Conservation (phyloP, 164 flowering plant species). For the Chloranthus sessilifolius region DNA sequence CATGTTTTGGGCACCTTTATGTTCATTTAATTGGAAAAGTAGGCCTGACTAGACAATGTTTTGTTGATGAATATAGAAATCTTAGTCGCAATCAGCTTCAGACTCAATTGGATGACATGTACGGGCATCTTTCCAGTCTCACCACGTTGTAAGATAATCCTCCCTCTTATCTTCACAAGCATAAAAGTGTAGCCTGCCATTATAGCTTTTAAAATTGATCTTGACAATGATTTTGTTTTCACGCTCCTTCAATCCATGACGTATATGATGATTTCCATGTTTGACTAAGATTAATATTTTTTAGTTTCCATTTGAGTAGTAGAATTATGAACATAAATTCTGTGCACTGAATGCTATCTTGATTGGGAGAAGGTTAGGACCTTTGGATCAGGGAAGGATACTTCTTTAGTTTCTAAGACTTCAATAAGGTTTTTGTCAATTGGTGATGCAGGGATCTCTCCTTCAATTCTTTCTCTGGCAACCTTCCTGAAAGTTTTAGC, state of each 20-base stretch:
- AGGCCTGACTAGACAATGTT: not conserved
- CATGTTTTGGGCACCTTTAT: not conserved
- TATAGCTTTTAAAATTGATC: too few species aligned
- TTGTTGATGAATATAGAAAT: slow-evolving; percentile 39
- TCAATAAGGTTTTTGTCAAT: too few species aligned
- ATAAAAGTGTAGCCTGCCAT: not conserved
- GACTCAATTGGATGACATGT: slow-evolving; percentile 44
- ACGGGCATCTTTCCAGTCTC: slow-evolving; percentile 52
- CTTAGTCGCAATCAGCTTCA: slow-evolving; percentile 71
- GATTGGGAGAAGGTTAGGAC: too few species aligned
- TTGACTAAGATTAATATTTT: not conserved
- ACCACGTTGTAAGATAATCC: slow-evolving; percentile 57
- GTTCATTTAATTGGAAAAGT: not conserved
- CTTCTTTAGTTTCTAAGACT: too few species aligned
- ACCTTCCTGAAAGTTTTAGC: slow-evolving; percentile 63
- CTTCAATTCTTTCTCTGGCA: slow-evolving; percentile 57
- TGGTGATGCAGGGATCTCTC: slow-evolving; percentile 76
- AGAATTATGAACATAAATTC: too few species aligned
- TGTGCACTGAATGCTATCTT: too few species aligned
- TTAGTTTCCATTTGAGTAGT: not conserved
- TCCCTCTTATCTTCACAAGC: not conserved
- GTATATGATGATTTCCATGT: not conserved
- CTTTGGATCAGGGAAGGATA: too few species aligned
- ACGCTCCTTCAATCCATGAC: not conserved
- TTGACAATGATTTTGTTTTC: not conserved